phyloP scores from a whole-genome alignment of 1,139 yeast genomes.

The Neolecta irregularis region DNA sequence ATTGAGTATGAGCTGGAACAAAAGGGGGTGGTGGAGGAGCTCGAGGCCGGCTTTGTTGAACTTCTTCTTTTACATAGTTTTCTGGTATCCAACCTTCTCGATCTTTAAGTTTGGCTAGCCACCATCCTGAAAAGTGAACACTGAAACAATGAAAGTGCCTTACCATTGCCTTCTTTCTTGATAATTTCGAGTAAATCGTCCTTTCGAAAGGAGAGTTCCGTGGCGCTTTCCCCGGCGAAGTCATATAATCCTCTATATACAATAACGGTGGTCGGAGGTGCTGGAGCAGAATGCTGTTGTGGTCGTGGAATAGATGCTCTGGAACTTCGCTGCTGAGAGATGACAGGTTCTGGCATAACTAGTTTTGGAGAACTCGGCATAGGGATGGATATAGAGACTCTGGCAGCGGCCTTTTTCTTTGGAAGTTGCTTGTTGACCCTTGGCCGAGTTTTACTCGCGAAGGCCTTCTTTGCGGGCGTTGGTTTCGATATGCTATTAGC shows the following conservation, averaged over 20 bases:
- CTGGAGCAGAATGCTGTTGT: slow-evolving; percentile 36
- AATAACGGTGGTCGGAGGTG: slow-evolving; percentile 50
- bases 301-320: slow-evolving; percentile 16
- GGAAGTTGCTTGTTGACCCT: slow-evolving; percentile 14
- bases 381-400: slow-evolving; percentile 15
- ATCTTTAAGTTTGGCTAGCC: slow-evolving; percentile 13
- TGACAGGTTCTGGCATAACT: too few relatives aligned
- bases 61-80: slow-evolving; percentile 61
- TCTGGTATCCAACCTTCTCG: slow-evolving; percentile 97
- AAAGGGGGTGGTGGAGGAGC: slow-evolving; percentile 27
- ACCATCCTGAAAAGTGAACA: slow-evolving; percentile 10
- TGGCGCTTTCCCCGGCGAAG: slow-evolving; percentile 72
- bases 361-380: too few relatives aligned
- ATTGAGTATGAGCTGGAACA: slow-evolving; percentile 12
- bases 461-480: slow-evolving; percentile 43
- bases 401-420: slow-evolving; percentile 11
- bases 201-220: slow-evolving; percentile 59
- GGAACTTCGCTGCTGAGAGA: slow-evolving; percentile 14
- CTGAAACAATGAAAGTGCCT: slow-evolving; percentile 43
- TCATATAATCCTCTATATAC: slow-evolving; percentile 73
- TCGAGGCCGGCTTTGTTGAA: slow-evolving; percentile 27
- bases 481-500: slow-evolving; percentile 53
- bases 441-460: slow-evolving; percentile 18
- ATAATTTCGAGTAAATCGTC: slow-evolving; percentile 62
- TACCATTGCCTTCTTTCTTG: slow-evolving; percentile 62